Conservation (phyloP, 371 early-diverging fungal genomes). For the Basidiobolus meristosporus region DNA sequence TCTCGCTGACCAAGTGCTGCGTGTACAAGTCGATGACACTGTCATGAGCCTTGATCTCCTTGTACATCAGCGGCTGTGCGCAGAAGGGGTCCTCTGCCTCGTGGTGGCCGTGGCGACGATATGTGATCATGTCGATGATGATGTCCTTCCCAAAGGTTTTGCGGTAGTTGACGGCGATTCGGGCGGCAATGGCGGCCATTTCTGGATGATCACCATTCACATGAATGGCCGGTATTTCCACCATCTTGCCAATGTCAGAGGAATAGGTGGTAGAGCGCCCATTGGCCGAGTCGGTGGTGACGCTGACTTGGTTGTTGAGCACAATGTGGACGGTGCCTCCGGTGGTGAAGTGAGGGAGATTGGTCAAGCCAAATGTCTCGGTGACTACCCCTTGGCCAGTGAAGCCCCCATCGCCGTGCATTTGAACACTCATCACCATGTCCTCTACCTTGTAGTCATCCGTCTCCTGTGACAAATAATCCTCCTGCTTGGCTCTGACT, state of each 20-base stretch:
- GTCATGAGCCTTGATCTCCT: constrained; percentile 59
- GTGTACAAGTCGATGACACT: constrained; percentile 71
- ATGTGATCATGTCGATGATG: constrained; percentile 81
- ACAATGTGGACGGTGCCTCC: constrained; percentile 92
- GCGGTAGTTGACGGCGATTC: constrained; percentile 76
- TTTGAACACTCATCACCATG: constrained; percentile 64
- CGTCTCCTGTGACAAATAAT: too few species aligned
- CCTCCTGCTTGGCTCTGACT: constrained; percentile 77
- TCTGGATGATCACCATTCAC: constrained; percentile 92
- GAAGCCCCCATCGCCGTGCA: constrained; percentile 81
- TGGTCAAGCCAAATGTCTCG: constrained; percentile 83
- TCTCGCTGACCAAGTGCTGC: constrained; percentile 21
- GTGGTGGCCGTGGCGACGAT: constrained; percentile 92
- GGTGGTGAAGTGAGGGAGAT: constrained; percentile 77
- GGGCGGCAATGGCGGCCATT: constrained; percentile 69
- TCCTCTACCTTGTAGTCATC: constrained; percentile 27
- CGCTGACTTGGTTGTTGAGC: constrained; percentile 96
- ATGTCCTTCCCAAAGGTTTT: constrained; percentile 80
- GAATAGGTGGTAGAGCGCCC: constrained; percentile 80
- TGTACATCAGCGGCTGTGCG: constrained; percentile 93
- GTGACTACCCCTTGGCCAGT: constrained; percentile 83
- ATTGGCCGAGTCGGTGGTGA: constrained; percentile 83
- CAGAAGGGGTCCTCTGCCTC: constrained; percentile 94
- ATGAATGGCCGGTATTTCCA: constrained; percentile 85
- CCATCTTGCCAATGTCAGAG: constrained; percentile 87